Percentiles rank a stretch among this genome's conserved stretches.
Evolutionary conservation across 306 rosid genomes (phyloP).

Genomic region (Senna tora): DNA sequence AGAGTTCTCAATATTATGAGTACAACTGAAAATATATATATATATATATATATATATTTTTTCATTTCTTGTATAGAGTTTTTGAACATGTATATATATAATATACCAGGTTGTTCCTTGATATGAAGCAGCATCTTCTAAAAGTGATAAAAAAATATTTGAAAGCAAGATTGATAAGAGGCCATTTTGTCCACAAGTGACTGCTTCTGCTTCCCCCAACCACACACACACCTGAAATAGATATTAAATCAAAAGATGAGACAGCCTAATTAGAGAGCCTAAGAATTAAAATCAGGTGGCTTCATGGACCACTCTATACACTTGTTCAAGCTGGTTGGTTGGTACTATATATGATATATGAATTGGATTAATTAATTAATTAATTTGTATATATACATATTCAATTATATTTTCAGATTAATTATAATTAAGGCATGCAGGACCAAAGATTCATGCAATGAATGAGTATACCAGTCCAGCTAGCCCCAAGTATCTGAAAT

Average conservation of each 20-base stretch:
- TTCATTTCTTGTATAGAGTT: no score
- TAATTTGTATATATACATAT: conserved; percentile 23
- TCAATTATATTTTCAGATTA: conserved; percentile 27
- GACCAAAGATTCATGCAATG: conserved; percentile 52
- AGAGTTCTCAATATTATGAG: no score
- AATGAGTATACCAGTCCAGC: background rate
- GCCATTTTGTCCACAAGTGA: conserved; percentile 35
- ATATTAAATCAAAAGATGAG: conserved; percentile 43
- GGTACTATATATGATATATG: conserved; percentile 24
- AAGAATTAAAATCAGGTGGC: conserved; percentile 61
- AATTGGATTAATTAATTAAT: conserved; percentile 12
- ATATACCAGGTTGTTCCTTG: background rate
- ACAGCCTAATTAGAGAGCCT: conserved; percentile 37
- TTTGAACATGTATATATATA: no score
- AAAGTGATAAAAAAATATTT: background rate
- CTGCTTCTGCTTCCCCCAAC: no score
- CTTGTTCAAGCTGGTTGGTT: conserved; percentile 39
- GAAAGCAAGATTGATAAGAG: conserved; percentile 12
- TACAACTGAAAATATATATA: no score
- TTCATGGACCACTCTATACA: conserved; percentile 65
- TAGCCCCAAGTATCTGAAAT: conserved; percentile 46
- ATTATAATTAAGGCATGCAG: conserved; percentile 43
- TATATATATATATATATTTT: no score
- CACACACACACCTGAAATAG: conserved; percentile 50
- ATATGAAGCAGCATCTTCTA: background rate